Conservation (phyloP, 2,329 filamentous ascomycete species). For the Aspergillus vadensis region DNA sequence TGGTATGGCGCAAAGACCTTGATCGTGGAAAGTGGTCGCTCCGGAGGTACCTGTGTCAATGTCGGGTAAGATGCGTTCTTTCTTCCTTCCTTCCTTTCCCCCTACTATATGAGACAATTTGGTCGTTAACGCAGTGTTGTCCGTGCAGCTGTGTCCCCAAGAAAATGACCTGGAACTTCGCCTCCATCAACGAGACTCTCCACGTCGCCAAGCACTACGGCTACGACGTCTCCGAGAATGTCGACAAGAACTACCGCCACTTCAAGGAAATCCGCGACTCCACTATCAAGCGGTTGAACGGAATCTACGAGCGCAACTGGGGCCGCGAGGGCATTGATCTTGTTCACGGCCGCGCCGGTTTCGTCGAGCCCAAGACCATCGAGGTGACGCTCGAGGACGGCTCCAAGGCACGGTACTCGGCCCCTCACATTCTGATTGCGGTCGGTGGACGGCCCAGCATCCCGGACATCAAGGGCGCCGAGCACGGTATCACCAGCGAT, state of each 20-base stretch:
- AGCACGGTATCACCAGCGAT: constrained; percentile 55
- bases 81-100: background rate
- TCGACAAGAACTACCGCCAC: constrained; percentile 47
- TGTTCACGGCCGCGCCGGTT: constrained; percentile 51
- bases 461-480: constrained; percentile 48
- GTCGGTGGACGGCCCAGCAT: constrained; percentile 51
- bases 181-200: constrained; percentile 52
- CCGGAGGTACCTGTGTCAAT: constrained; percentile 56
- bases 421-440: constrained; percentile 52
- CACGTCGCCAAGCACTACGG: constrained; percentile 51
- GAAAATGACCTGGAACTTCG: constrained; percentile 57
- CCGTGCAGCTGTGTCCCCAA: constrained; percentile 52
- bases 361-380: constrained; percentile 48
- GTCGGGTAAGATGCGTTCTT: constrained; percentile 47
- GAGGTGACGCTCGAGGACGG: constrained; percentile 49
- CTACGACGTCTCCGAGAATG: constrained; percentile 48
- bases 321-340: constrained; percentile 53
- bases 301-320: constrained; percentile 55
- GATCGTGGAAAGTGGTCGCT: constrained; percentile 52
- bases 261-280: constrained; percentile 54
- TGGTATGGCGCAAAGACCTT: constrained; percentile 56
- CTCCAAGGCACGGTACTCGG: constrained; percentile 43
- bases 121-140: background rate
- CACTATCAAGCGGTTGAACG: constrained; percentile 49
- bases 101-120: background rate